Conservation (phyloP, 371 early-diverging fungal species). For the Mucor saturninus region DNA sequence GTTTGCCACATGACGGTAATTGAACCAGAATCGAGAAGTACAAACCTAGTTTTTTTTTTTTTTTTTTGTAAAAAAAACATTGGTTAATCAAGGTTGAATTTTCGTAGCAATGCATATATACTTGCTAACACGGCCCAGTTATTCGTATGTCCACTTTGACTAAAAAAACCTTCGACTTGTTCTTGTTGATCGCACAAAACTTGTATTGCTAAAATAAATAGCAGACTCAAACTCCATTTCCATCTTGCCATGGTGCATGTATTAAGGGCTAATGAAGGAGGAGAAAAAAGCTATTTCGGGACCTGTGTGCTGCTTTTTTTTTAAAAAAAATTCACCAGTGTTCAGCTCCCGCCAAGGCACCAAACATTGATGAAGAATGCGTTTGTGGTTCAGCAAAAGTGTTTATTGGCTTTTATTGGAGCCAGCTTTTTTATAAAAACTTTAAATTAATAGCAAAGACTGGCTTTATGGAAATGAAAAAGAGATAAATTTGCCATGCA, state of each 20-base stretch:
- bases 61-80: not conserved
- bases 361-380: no score
- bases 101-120: not conserved
- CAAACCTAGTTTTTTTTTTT: slow-evolving; percentile 67
- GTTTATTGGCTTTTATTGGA: no score
- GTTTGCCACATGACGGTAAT: slow-evolving; percentile 95
- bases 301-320: no score
- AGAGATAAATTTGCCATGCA: no score
- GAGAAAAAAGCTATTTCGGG: no score
- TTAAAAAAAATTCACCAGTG: no score
- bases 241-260: slow-evolving; percentile 5
- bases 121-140: slow-evolving; percentile 96
- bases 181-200: slow-evolving; percentile 13
- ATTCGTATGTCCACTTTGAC: slow-evolving; percentile 80
- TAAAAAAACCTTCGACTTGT: slow-evolving; percentile 59
- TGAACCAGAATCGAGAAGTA: slow-evolving; percentile 98
- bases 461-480: no score
- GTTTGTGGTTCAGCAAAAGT: no score
- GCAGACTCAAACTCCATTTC: slow-evolving; percentile 8
- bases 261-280: not conserved
- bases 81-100: not conserved
- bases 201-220: not conserved
- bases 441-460: no score
- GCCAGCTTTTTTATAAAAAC: no score
- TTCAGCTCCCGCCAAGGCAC: no score